These are phyloP conservation scores for Lepidium africanum DNA, from an alignment of 345 rosid genomes.

Conservation along the genomic window DNA sequence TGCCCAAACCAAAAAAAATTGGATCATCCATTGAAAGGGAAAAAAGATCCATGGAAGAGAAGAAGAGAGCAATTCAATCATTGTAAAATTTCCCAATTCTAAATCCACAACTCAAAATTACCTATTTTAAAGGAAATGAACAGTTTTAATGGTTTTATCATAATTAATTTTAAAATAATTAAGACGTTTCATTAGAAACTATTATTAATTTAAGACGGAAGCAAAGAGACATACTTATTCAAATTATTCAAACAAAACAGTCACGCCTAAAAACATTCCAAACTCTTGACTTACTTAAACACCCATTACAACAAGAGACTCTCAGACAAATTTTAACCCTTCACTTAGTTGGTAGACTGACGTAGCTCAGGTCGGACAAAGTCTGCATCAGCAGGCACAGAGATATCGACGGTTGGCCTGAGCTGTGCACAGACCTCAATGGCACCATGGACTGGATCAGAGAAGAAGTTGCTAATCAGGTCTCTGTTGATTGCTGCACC, in stretches of 20 bases:
- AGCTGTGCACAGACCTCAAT: constrained; percentile 71
- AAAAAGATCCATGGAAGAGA: no score
- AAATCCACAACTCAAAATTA: no score
- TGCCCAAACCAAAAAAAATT: no score
- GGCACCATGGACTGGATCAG: constrained; percentile 87
- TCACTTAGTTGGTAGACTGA: constrained; percentile 45
- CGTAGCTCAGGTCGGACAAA: constrained; percentile 92
- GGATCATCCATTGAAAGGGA: no score
- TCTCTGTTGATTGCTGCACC: constrained; percentile 57
- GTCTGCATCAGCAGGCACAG: constrained; percentile 79
- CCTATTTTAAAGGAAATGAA: no score
- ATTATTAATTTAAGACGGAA: background rate
- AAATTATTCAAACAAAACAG: constrained; percentile 3
- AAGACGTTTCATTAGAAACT: background rate
- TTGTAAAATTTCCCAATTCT: no score
- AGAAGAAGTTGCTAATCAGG: constrained; percentile 76
- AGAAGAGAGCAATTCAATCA: no score
- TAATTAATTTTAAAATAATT: no score
- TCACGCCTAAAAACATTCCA: constrained; percentile 14
- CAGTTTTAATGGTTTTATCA: no score
- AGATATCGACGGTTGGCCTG: constrained; percentile 86
- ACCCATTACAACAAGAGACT: constrained; percentile 1
- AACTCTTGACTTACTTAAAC: background rate
- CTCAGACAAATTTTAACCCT: background rate
- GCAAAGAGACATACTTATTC: constrained; percentile 17